Percentiles rank a stretch among this genome's conserved stretches.
Conservation (phyloP, 306 rosid species). For the Arachis stenosperma region DNA sequence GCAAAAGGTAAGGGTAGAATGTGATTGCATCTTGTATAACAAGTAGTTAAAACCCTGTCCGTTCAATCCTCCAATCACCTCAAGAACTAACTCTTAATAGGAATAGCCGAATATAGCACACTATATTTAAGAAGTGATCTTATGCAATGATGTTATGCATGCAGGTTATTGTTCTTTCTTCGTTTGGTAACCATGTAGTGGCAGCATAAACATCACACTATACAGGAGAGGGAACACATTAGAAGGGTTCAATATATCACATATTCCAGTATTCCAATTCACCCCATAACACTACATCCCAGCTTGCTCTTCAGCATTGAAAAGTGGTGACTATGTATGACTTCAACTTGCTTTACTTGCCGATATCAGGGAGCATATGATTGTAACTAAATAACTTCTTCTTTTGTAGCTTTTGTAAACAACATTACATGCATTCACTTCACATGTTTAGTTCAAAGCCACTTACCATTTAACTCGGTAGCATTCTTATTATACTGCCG, state of each 20-base stretch:
- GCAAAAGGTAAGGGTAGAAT: background rate
- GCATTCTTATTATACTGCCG: constrained; percentile 37
- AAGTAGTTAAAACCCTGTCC: background rate
- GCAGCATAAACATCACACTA: background rate
- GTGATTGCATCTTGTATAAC: background rate
- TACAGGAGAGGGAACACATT: constrained; percentile 13
- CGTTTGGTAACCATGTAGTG: background rate
- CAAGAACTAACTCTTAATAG: constrained; percentile 2
- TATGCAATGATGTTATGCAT: background rate
- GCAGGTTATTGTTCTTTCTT: background rate
- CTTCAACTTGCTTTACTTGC: constrained; percentile 1
- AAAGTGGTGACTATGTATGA: background rate
- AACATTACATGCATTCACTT: background rate
- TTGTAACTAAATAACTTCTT: background rate
- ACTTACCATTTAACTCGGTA: constrained; percentile 48
- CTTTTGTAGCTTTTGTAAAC: constrained; percentile 5
- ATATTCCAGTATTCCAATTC: constrained; percentile 14
- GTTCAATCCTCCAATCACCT: constrained; percentile 17
- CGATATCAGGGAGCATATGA: constrained; percentile 10
- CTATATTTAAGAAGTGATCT: background rate
- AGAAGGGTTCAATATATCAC: constrained; percentile 21
- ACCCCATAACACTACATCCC: constrained; percentile 3
- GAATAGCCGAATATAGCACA: constrained; percentile 2
- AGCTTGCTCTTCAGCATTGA: background rate
- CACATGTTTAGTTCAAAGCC: constrained; percentile 1